Conservation (phyloP, 2,329 filamentous ascomycete genomes). For the Metarhizium rileyi region DNA sequence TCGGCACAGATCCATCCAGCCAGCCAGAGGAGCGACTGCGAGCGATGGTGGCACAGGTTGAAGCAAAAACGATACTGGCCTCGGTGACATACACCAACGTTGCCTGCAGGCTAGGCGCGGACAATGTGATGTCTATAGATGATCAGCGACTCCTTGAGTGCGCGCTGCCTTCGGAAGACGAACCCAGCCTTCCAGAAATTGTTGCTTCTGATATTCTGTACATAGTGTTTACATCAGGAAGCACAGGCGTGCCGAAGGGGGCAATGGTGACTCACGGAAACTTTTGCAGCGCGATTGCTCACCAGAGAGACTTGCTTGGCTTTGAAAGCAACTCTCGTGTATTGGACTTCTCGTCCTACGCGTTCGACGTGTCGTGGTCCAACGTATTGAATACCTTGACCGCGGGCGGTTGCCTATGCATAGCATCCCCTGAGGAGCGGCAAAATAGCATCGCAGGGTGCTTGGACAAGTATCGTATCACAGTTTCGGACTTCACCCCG, state of each 20-base stretch:
- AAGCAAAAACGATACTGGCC: slow-evolving; percentile 2
- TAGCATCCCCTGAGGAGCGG: slow-evolving; percentile 1
- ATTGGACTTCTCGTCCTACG: slow-evolving; percentile 2
- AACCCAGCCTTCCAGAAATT: background rate
- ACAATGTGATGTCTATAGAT: background rate
- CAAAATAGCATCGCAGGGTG: background rate
- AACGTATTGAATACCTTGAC: slow-evolving; percentile 3
- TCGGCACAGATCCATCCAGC: slow-evolving; percentile 13
- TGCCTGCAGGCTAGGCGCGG: background rate
- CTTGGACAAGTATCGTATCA: background rate
- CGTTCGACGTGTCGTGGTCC: slow-evolving; percentile 3
- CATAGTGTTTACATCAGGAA: slow-evolving; percentile 10
- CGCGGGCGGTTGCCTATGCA: slow-evolving; percentile 3
- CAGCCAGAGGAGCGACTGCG: slow-evolving; percentile 10
- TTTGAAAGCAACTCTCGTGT: slow-evolving; percentile 3
- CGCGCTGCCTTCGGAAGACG: background rate
- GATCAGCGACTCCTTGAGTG: background rate
- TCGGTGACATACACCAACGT: background rate
- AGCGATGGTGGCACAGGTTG: slow-evolving; percentile 4
- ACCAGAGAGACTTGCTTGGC: slow-evolving; percentile 1
- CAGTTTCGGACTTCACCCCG: background rate
- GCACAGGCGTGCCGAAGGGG: slow-evolving; percentile 11
- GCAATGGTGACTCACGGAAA: slow-evolving; percentile 8
- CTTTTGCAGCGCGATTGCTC: slow-evolving; percentile 2
- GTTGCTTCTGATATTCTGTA: background rate